These are phyloP conservation scores for Haematococcus lacustris DNA, from an alignment of 139 green algal genomes.

Conservation along the genomic window DNA sequence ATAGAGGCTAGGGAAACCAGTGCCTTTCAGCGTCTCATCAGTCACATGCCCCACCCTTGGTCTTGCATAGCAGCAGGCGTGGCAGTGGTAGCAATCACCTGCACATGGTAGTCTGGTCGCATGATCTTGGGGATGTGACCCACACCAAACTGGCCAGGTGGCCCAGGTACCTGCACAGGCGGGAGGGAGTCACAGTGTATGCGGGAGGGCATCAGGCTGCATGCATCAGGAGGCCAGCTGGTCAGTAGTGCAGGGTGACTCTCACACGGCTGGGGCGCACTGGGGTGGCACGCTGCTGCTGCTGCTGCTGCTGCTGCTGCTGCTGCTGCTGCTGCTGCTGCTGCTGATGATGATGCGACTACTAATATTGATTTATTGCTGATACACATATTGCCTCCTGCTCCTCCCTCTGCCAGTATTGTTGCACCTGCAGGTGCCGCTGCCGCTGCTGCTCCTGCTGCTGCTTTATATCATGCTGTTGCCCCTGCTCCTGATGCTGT, in stretches of 20 bases:
- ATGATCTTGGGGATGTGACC: conserved; percentile 43
- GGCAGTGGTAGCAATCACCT: conserved; percentile 11
- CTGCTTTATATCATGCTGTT: no score
- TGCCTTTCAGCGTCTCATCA: neutral
- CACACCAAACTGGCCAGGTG: neutral
- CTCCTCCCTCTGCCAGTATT: no score
- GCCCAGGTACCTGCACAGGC: conserved; percentile 13
- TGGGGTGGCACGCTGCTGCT: neutral
- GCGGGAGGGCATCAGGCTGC: neutral
- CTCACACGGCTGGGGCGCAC: neutral
- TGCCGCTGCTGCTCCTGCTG: no score
- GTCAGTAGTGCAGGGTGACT: neutral
- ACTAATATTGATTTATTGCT: no score
- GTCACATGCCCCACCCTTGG: neutral
- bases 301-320: no score
- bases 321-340: no score
- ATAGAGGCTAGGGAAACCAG: neutral
- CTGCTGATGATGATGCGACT: no score
- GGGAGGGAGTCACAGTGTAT: neutral
- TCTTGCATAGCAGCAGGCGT: neutral
- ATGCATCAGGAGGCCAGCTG: neutral
- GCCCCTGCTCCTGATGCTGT: no score
- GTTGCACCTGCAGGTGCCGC: no score
- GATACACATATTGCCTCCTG: no score
- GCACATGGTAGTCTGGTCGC: conserved; percentile 45